Evolutionary conservation across 2,329 filamentous ascomycete genomes (phyloP), one percentile per base, ranked within the genome.

Genomic region (Colletotrichum cordylinicola): DNA sequence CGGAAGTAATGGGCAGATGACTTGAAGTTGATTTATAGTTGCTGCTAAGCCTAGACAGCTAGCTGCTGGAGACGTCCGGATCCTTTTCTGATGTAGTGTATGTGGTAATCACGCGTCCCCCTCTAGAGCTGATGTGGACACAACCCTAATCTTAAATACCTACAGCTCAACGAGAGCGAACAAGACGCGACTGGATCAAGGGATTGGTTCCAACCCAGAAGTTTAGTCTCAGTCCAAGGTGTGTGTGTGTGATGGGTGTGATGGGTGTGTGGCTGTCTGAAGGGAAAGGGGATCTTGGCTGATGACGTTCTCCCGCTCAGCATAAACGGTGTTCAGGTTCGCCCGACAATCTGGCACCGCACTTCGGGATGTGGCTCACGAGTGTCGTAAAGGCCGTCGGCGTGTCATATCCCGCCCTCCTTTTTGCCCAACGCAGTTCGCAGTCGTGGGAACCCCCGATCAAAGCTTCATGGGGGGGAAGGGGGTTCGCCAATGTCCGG

Each of bases 91-190:
- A 27, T 39, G 52, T 24, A n/a, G 39, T 48, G 39, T 52, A 13
- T 21, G 29, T 52, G n/a, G 10, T n/a, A 37, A 21, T 15, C 16
- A 52, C 43, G 43, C 13, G n/a, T 31, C 8, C n/a, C 58, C 56
- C 18, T 62, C 31, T 29, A 27, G 7, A 39, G 29, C 2, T 21
- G n/a, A 58, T 43, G 70, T n/a, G 72, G 56, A 68, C 43, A 37
- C 58, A 76, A 61, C 58, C 61, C 64, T 66, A 76, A 74, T 60
- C 70, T 76, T 76, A 76, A 73, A 69, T 76, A 73, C 58, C 37
- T 43, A 8, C 8, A 52, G 56, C 33, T 62, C 56, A n/a, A 39
- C 56, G 67, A 62, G 56, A 61, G 33, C 56, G 27, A 62, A 48
- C 67, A 70, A 62, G 67, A 61, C 8, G 56, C 56, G 27, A 33